Conservation (phyloP, 345 rosid species). For the Pseudoturritis turrita region DNA sequence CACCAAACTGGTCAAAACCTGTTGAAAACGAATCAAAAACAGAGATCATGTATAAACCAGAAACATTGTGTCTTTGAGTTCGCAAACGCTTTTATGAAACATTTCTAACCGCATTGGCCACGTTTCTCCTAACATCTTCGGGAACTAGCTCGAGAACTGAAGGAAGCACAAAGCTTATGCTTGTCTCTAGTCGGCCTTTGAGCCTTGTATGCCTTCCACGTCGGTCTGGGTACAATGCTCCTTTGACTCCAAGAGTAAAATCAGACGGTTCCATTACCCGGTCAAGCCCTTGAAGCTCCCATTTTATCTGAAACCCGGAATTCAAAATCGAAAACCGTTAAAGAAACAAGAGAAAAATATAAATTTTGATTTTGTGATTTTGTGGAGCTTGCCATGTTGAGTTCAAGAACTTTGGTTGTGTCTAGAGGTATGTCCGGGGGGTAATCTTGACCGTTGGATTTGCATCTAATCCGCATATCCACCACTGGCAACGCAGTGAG, state of each 20-base stretch:
- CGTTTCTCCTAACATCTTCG: slow-evolving; percentile 51
- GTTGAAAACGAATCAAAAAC: not conserved
- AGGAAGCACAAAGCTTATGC: slow-evolving; percentile 65
- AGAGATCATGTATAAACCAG: not conserved
- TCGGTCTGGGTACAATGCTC: slow-evolving; percentile 61
- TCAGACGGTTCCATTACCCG: slow-evolving; percentile 49
- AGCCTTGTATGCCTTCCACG: slow-evolving; percentile 48
- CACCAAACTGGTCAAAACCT: slow-evolving; percentile 57
- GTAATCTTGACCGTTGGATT: slow-evolving; percentile 60
- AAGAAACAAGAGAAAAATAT: not conserved
- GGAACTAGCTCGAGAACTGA: slow-evolving; percentile 64
- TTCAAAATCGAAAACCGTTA: not conserved
- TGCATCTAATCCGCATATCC: slow-evolving; percentile 73
- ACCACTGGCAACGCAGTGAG: slow-evolving; percentile 71
- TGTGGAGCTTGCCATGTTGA: slow-evolving; percentile 49
- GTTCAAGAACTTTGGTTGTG: slow-evolving; percentile 67
- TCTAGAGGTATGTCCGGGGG: slow-evolving; percentile 55
- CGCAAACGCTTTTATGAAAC: not conserved
- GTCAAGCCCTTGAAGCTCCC: slow-evolving; percentile 88
- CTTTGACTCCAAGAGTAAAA: slow-evolving; percentile 62
- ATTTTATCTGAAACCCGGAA: slow-evolving; percentile 46
- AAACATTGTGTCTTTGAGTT: not conserved
- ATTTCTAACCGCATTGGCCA: slow-evolving; percentile 60
- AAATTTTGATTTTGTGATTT: not conserved
- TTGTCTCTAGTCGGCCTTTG: slow-evolving; percentile 75